Percentiles rank a stretch among this genome's conserved stretches.
Conservation (phyloP, 78 protist species). For the Salpingoeca rosetta region DNA sequence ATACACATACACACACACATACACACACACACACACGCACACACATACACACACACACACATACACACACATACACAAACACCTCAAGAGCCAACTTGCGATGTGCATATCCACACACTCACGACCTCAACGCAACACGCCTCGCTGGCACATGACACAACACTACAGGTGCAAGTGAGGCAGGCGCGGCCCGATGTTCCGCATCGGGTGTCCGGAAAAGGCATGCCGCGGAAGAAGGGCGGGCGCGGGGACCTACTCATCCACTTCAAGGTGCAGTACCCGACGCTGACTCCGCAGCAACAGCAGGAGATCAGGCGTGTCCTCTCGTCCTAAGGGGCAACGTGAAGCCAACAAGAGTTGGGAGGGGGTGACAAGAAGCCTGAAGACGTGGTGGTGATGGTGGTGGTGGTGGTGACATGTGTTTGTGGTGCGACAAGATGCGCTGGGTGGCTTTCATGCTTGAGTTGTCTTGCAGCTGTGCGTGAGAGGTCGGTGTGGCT, state of each 20-base stretch:
- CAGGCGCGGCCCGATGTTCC: background rate
- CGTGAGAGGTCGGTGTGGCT: no score
- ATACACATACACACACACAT: slow-evolving; percentile 14
- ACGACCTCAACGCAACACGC: no score
- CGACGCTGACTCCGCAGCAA: background rate
- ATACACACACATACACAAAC: slow-evolving; percentile 18
- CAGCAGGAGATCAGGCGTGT: background rate
- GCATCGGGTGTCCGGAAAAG: slow-evolving; percentile 10
- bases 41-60: slow-evolving; percentile 24
- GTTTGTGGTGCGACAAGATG: no score
- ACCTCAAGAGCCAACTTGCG: background rate
- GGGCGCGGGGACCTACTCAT: slow-evolving; percentile 34
- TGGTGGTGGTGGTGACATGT: no score
- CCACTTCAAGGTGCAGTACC: slow-evolving; percentile 19
- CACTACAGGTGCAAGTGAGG: no score
- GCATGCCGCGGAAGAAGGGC: slow-evolving; percentile 39
- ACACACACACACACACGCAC: slow-evolving; percentile 25
- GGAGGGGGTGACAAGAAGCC: no score
- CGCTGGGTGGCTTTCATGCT: no score
- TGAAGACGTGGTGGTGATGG: no score
- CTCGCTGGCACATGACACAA: no score
- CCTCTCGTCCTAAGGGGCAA: background rate
- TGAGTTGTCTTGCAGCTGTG: no score
- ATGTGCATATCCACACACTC: background rate
- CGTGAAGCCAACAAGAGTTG: no score